Evolutionary conservation across 495 filamentous ascomycete species (phyloP).

Genomic region (Xylaria nigripes): DNA sequence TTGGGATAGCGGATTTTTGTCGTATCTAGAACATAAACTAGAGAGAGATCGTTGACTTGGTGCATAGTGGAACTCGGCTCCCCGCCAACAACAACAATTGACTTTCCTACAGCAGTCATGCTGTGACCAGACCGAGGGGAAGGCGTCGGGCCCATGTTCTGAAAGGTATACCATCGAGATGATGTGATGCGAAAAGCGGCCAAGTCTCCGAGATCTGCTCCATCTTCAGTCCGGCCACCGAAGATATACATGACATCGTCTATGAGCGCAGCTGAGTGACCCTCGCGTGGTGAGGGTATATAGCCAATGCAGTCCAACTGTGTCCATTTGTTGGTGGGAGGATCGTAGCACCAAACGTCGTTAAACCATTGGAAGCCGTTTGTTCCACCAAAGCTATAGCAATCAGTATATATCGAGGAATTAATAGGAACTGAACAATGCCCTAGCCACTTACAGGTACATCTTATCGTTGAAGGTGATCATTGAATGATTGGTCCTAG

Average conservation of each 20-base stretch:
- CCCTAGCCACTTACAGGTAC: constrained; percentile 61
- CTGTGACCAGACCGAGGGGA: constrained; percentile 91
- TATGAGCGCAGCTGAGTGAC: constrained; percentile 86
- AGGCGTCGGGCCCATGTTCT: constrained; percentile 97
- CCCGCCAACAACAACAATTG: constrained; percentile 84
- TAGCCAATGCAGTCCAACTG: constrained; percentile 94
- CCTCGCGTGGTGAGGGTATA: constrained; percentile 87
- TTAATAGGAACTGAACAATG: not conserved
- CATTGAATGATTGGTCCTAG: constrained; percentile 90
- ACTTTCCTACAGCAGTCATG: constrained; percentile 90
- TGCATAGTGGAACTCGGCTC: constrained; percentile 83
- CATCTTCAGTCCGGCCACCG: constrained; percentile 90
- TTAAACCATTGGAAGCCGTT: constrained; percentile 96
- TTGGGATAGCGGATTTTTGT: constrained; percentile 91
- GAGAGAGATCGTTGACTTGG: constrained; percentile 72
- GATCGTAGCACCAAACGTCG: constrained; percentile 95
- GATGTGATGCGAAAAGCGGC: constrained; percentile 91
- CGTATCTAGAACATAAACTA: constrained; percentile 89
- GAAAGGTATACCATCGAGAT: constrained; percentile 96
- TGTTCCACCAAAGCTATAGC: constrained; percentile 80
- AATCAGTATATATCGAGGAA: constrained; percentile 16
- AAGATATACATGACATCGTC: constrained; percentile 99
- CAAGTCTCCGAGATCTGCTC: constrained; percentile 83
- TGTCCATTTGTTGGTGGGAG: constrained; percentile 69
- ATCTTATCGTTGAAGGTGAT: constrained; percentile 90